Evolutionary conservation across 2,329 filamentous ascomycete species (phyloP), one percentile per base, ranked within the genome.

Genomic region (Rhinocladiella mackenziei): DNA sequence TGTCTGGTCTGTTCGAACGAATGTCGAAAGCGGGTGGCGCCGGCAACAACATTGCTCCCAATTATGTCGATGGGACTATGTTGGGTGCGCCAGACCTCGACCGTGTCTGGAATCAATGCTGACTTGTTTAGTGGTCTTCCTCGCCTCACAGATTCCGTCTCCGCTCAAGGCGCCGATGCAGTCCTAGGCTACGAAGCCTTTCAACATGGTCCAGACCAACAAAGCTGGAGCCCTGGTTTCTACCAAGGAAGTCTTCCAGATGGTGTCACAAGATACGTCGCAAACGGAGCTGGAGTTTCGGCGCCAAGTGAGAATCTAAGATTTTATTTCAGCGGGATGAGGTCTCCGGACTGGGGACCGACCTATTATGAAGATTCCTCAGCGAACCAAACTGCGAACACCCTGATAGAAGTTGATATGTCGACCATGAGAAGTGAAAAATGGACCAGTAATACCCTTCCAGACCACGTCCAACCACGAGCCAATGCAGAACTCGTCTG

Each of bases 301-400:
- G 79, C 77, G 0, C 82, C 83, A 0, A 85, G 81, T 0, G 83
- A 87, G 61, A 81, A 85, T 51, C 73, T 80, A 53, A 81, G 80
- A 0, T 87, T 79, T 68, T 86, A 86, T 55, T 84, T 87, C 52
- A 77, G 79, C 0, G 84, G 84, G 0, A 65, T 83, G 61, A 74
- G 68, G 10, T 71, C 77, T 0, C 61, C 68, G 0, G 62, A 63
- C 9, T 72, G 66, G 56, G 78, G 77, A 0, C 63, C 69, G 71
- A 68, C 43, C 15, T 47, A 48, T 32, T 52, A 49, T 57, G 4
- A 66, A 0, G 79, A 76, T 52, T 83, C 83, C 11, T 83, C 75
- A 1, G 56, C 56, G 15, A 56, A 51, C 28, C 29, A 44, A 15
- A 62, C 72, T 2, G 80, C 81, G 1, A 60, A 76, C 43, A 76